These are phyloP conservation scores for Leishmania tropica DNA, from an alignment of 208 protist species.

Conservation along the genomic window DNA sequence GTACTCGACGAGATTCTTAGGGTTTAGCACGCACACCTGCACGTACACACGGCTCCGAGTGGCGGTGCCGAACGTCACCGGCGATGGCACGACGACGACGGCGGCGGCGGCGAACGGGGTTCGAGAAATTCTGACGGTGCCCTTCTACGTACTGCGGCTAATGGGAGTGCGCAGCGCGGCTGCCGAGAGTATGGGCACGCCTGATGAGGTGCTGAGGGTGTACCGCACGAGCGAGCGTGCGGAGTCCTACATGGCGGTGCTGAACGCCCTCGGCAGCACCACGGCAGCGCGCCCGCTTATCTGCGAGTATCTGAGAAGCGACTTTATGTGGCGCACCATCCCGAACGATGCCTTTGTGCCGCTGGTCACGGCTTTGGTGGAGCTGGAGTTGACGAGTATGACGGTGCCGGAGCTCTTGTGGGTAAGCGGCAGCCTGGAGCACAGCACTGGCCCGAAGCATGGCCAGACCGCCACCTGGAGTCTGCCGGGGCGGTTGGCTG, in stretches of 20 bases:
- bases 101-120: not conserved
- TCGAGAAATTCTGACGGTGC: not conserved
- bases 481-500: not conserved
- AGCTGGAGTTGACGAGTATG: not conserved
- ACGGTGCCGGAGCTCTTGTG: not conserved
- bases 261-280: not conserved
- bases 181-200: not conserved
- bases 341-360: not conserved
- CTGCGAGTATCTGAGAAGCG: not conserved
- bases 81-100: not conserved
- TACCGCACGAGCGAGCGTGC: not conserved
- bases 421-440: not conserved
- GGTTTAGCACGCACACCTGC: not conserved
- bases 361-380: not conserved
- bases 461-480: not conserved
- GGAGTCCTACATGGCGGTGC: conserved; percentile 7
- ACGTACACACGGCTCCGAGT: not conserved
- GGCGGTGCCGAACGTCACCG: not conserved
- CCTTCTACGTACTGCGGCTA: not conserved
- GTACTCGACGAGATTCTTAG: not conserved
- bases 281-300: not conserved
- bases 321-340: not conserved
- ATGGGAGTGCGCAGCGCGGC: not conserved
- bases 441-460: not conserved
- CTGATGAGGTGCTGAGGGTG: conserved; percentile 4